phyloP scores from a whole-genome alignment of 1,139 yeast genomes.

The Saccharomyces hybrid region DNA sequence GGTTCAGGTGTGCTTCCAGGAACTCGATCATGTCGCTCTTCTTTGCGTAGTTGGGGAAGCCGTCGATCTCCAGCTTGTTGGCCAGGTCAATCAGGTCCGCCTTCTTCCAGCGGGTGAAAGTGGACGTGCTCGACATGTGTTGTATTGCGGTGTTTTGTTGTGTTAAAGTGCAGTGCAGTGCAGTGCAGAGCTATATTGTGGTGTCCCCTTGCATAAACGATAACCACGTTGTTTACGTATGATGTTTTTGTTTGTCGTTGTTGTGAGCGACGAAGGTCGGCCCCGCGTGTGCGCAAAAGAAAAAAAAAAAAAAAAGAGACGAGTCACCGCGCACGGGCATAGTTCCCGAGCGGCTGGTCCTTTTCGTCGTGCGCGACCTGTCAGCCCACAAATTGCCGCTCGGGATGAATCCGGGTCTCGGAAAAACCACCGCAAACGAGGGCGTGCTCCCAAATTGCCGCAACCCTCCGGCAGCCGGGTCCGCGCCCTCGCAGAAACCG shows the following conservation, averaged over 20 bases:
- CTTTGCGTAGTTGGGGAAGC: slow-evolving; percentile 16
- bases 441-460: not conserved
- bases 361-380: not conserved
- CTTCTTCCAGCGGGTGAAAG: slow-evolving; percentile 25
- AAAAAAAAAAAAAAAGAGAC: too few relatives aligned
- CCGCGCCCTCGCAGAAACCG: not conserved
- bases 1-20: slow-evolving; percentile 18
- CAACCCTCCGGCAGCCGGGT: not conserved
- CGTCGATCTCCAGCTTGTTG: slow-evolving; percentile 20
- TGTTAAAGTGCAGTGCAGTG: not conserved
- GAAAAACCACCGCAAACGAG: not conserved
- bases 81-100: slow-evolving; percentile 26
- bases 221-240: not conserved
- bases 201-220: not conserved
- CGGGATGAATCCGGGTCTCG: not conserved
- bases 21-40: slow-evolving; percentile 20
- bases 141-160: not conserved
- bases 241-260: not conserved
- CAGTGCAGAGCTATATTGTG: not conserved
- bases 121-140: not conserved
- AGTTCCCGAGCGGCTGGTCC: too few relatives aligned
- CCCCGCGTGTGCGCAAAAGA: not conserved
- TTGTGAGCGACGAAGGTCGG: not conserved
- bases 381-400: not conserved
- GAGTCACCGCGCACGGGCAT: not conserved